These are phyloP conservation scores for Colletotrichum incanum DNA, from an alignment of 2,329 filamentous ascomycete genomes.

Conservation along the genomic window DNA sequence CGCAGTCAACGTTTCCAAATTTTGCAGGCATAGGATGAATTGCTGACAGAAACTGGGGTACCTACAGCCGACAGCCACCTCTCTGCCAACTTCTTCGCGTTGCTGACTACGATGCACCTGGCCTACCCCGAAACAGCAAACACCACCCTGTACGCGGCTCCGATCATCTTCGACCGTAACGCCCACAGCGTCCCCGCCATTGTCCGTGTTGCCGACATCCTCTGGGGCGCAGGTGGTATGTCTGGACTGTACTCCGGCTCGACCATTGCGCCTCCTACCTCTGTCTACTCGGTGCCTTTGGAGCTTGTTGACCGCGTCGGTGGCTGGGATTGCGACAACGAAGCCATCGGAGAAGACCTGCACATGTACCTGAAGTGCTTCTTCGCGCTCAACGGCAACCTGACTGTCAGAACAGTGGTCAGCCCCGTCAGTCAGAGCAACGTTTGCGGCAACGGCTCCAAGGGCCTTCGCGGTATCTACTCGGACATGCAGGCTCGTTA, in stretches of 20 bases:
- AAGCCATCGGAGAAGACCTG: conserved; percentile 82
- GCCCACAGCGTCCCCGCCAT: conserved; percentile 77
- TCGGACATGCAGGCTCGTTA: conserved; percentile 77
- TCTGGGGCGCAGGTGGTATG: conserved; percentile 80
- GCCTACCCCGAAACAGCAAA: conserved; percentile 71
- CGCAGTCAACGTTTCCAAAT: conserved; percentile 43
- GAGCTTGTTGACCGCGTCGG: conserved; percentile 78
- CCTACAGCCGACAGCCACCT: conserved; percentile 79
- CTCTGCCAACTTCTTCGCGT: conserved; percentile 76
- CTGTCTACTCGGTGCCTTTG: conserved; percentile 80
- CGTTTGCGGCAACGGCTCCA: conserved; percentile 72
- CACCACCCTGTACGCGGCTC: conserved; percentile 78
- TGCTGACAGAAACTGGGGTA: conserved; percentile 48
- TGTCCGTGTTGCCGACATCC: conserved; percentile 79
- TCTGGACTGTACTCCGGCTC: conserved; percentile 78
- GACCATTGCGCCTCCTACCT: conserved; percentile 78
- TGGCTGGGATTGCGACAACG: conserved; percentile 80
- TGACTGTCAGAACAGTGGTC: conserved; percentile 75
- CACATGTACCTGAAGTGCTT: conserved; percentile 88
- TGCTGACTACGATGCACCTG: conserved; percentile 75
- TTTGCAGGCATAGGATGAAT: conserved; percentile 45
- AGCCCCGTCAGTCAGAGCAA: conserved; percentile 83
- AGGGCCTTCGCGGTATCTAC: conserved; percentile 67
- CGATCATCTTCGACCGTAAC: conserved; percentile 83
- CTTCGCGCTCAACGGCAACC: conserved; percentile 79